Evolutionary conservation across 192 early-diverging fungal species (phyloP), one percentile per base, ranked within the genome.

Genomic region (Phycomyces blakesleeanus): DNA sequence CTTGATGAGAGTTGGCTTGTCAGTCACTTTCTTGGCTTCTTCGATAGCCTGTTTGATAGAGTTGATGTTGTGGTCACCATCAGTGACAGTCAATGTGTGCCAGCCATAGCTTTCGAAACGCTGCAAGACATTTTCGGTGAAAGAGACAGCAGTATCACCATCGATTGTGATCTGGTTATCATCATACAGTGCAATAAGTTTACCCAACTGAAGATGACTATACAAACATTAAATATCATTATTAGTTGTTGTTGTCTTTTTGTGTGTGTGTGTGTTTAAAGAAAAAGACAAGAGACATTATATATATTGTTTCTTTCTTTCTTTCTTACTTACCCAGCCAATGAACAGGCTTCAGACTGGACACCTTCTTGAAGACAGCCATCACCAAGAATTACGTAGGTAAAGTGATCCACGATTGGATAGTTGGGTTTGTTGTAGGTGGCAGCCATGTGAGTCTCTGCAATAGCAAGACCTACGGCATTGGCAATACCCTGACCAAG

Each of bases 301-400:
- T n/a, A n/a, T n/a, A n/a, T n/a, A n/a, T n/a, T n/a, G n/a, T n/a
- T n/a, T n/a, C n/a, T n/a, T n/a, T n/a, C n/a, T n/a, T n/a, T n/a
- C n/a, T n/a, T n/a, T n/a, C n/a, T n/a, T n/a, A 69, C 65, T 63
- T 76, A 84, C 91, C 90, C 97, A 29, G 97, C 97, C 39, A 99
- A 83, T 22, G 94, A 94, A 60, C 81, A 80, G 16, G 95, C 91
- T 75, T 99, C 97, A 20, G 91, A 86, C 26, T 88, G 75, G 22
- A 99, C 89, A 83, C 97, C 97, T 79, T 99, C 97, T 79, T 99
- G 97, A 66, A 99, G 70, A 80, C 97, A 99, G 52, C 97, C 97
- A 76, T 99, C 97, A 55, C 97, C 97, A 21, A 83, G 63, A 61
- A 99, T 87, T 24, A 81, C 76, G 54, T 84, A 97, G 38, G 90